phyloP scores from a whole-genome alignment of 2,329 filamentous ascomycete species.

The Sclerotinia sclerotiorum region DNA sequence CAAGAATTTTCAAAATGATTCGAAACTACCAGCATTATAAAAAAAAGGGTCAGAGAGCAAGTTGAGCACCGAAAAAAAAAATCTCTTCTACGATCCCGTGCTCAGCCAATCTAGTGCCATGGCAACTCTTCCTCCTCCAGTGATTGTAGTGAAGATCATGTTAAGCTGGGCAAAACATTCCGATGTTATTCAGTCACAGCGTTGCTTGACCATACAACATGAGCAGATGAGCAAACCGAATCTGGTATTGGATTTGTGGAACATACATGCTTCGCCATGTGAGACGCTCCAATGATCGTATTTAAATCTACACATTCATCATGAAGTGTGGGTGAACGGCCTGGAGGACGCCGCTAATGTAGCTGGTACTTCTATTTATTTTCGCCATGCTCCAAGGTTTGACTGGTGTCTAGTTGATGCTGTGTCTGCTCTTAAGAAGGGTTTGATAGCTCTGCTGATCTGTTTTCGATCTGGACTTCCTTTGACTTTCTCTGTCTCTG shows the following conservation, averaged over 20 bases:
- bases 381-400: slow-evolving; percentile 1
- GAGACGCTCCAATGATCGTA: slow-evolving; percentile 13
- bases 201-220: not conserved
- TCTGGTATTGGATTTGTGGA: not conserved
- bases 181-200: slow-evolving; percentile 3
- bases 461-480: not conserved
- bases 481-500: slow-evolving; percentile 6
- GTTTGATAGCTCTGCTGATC: slow-evolving; percentile 1
- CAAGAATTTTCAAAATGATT: slow-evolving; percentile 1
- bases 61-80: not conserved
- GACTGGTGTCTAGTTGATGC: slow-evolving; percentile 1
- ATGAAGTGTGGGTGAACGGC: slow-evolving; percentile 10
- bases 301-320: slow-evolving; percentile 2
- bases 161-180: slow-evolving; percentile 15
- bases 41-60: slow-evolving; percentile 3
- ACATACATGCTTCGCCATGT: slow-evolving; percentile 13
- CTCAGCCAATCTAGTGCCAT: slow-evolving; percentile 10
- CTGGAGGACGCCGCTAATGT: not conserved
- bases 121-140: slow-evolving; percentile 11
- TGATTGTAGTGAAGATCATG: slow-evolving; percentile 3
- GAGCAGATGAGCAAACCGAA: not conserved
- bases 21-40: slow-evolving; percentile 1
- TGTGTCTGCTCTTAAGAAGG: slow-evolving; percentile 12
- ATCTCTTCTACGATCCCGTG: not conserved
- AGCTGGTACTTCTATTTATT: not conserved